Evolutionary conservation across 306 rosid genomes (phyloP), one percentile per base, ranked within the genome.

Genomic region (Cicer yamashitae): DNA sequence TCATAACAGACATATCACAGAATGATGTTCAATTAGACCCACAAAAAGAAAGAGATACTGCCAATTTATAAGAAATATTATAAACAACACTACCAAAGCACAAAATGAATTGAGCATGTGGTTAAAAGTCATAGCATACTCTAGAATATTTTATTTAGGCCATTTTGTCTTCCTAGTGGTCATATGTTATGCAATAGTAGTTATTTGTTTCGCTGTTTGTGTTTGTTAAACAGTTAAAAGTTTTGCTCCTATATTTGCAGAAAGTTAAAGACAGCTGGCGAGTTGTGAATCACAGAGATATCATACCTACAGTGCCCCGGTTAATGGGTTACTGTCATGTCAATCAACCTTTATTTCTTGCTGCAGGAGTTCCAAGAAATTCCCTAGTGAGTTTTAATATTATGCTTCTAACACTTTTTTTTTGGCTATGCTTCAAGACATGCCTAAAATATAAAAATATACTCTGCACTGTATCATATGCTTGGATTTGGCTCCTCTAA

Each of bases 271-370:
- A 94, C 85, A 94, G 98, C 84, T 94, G 98, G 98, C 90, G 98
- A 74, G 91, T 94, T 56, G 94, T 94, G 76, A 94, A 94, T 83
- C 98, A 94, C 88, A 90, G 98, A 82, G 98, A 94, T 83, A 91
- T 94, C 72, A 89, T 94, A 79, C 98, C 98, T 67, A 91, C 98
- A 9, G 85, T 94, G 52, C 98, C 98, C 7, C 94, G 93, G 73
- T 82, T 94, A 86, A 94, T 94, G 98, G 97, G 98, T 61, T 94
- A 94, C 81, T 91, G 98, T 83, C 98, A 94, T 74, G 98, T 94
- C 56, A 92, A 90, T 77, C 93, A 88, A 72, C 98, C 98, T 75
- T 86, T 90, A 51, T 94, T 91, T 84, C 91, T 94, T 66, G 94
- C 97, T 37, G 61, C 94, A 3, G 91, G 98, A 78, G 91, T 68